Evolutionary conservation across 805 yeast genomes (phyloP).

Genomic region (Barnettozyma sucrosica): DNA sequence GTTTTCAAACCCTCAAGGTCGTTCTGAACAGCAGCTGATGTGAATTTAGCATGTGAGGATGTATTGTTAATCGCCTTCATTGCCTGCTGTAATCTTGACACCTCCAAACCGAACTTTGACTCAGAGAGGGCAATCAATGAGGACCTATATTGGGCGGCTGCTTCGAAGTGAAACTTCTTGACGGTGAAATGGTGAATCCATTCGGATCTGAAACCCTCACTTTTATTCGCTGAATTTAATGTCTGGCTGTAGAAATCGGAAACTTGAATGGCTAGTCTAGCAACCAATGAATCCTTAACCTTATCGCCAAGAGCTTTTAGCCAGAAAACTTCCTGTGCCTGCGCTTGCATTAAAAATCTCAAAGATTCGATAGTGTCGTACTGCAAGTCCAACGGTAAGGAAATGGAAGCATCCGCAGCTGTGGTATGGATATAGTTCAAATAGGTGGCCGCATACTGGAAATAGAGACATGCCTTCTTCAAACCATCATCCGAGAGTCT

Average conservation of each 20-base stretch:
- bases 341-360: conserved; percentile 57
- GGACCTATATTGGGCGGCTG: conserved; percentile 64
- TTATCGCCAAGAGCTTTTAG: conserved; percentile 49
- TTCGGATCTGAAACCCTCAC: conserved; percentile 49
- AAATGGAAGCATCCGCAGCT: conserved; percentile 16
- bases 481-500: conserved; percentile 44
- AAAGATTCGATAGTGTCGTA: conserved; percentile 45
- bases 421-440: conserved; percentile 67
- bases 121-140: conserved; percentile 43
- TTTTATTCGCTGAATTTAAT: conserved; percentile 35
- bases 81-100: conserved; percentile 49
- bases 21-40: conserved; percentile 37
- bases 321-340: conserved; percentile 88
- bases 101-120: conserved; percentile 65
- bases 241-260: conserved; percentile 50
- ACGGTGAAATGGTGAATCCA: conserved; percentile 59
- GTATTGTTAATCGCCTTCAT: conserved; percentile 32
- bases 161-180: conserved; percentile 60
- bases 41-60: conserved; percentile 35
- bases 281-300: conserved; percentile 52
- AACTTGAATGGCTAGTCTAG: conserved; percentile 61
- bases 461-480: conserved; percentile 55
- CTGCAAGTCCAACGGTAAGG: conserved; percentile 43
- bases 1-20: conserved; percentile 47
- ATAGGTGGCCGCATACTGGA: conserved; percentile 70